Evolutionary conservation across 2,329 filamentous ascomycete species (phyloP).

Genomic region (Pyrenophora tritici-repentis): DNA sequence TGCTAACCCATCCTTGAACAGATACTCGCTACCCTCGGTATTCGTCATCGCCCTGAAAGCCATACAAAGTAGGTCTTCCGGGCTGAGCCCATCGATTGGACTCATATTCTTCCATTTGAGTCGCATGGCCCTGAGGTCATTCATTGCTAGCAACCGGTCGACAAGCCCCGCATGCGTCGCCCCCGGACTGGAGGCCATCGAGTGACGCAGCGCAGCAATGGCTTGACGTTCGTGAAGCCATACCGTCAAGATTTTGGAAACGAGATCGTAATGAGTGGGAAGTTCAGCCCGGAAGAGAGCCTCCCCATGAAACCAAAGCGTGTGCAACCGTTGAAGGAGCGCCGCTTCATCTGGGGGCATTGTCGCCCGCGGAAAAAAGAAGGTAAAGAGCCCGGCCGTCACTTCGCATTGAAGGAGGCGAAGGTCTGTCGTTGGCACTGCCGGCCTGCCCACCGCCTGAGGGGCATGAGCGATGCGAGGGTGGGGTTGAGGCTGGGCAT

Average conservation of each 20-base stretch:
- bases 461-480: not conserved
- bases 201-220: conserved; percentile 33
- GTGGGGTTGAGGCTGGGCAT: no score
- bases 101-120: conserved; percentile 47
- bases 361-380: conserved; percentile 32
- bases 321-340: conserved; percentile 34
- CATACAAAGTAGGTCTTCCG: conserved; percentile 42
- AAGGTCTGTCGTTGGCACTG: conserved; percentile 20
- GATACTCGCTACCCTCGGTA: conserved; percentile 40
- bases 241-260: conserved; percentile 33
- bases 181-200: conserved; percentile 30
- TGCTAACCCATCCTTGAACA: conserved; percentile 42
- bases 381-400: conserved; percentile 38
- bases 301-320: conserved; percentile 37
- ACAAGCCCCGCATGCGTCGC: conserved; percentile 33
- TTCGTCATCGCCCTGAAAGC: conserved; percentile 40
- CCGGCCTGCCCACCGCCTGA: conserved; percentile 8
- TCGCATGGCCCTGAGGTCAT: conserved; percentile 41
- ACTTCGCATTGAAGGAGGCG: conserved; percentile 41
- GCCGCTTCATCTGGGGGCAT: conserved; percentile 31
- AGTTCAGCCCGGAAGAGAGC: conserved; percentile 33
- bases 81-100: conserved; percentile 34
- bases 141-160: conserved; percentile 42
- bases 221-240: conserved; percentile 42
- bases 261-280: conserved; percentile 32